These are phyloP conservation scores for Macrocybe gigantea DNA, from an alignment of 768 basidiomycete genomes.

Conservation along the genomic window DNA sequence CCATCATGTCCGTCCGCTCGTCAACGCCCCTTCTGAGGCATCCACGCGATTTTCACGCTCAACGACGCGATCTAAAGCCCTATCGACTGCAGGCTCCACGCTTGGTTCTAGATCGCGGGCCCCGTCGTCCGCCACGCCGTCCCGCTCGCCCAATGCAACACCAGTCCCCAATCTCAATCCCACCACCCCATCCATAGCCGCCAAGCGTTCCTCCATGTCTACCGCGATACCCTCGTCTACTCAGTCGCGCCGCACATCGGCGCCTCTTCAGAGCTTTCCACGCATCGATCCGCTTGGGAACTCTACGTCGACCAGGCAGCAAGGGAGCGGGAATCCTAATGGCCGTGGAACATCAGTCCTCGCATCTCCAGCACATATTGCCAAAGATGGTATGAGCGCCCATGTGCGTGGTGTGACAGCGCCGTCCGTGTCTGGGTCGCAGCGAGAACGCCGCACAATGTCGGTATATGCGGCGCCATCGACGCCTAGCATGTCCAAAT, in stretches of 20 bases:
- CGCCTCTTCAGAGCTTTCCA: constrained; percentile 20
- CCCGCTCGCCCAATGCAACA: constrained; percentile 46
- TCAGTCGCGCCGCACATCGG: constrained; percentile 33
- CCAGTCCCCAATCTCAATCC: constrained; percentile 23
- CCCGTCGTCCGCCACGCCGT: constrained; percentile 37
- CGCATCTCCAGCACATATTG: neutral
- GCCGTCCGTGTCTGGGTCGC: constrained; percentile 19
- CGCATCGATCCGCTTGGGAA: constrained; percentile 1
- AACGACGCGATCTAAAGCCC: constrained; percentile 33
- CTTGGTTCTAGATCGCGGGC: constrained; percentile 39
- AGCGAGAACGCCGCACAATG: constrained; percentile 16
- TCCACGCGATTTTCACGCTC: constrained; percentile 48
- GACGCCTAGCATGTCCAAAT: constrained; percentile 7
- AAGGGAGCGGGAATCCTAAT: neutral
- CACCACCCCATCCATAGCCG: constrained; percentile 19
- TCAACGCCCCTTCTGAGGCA: constrained; percentile 43
- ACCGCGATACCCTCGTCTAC: constrained; percentile 31
- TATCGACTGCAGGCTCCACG: constrained; percentile 25
- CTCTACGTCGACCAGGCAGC: neutral
- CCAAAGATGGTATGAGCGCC: neutral
- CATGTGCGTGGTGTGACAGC: constrained; percentile 22
- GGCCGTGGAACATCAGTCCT: constrained; percentile 1
- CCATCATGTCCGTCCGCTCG: constrained; percentile 10
- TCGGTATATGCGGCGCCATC: constrained; percentile 11
- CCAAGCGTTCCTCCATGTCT: constrained; percentile 26